Conservation (phyloP, 495 filamentous ascomycete species). For the Podospora australis region DNA sequence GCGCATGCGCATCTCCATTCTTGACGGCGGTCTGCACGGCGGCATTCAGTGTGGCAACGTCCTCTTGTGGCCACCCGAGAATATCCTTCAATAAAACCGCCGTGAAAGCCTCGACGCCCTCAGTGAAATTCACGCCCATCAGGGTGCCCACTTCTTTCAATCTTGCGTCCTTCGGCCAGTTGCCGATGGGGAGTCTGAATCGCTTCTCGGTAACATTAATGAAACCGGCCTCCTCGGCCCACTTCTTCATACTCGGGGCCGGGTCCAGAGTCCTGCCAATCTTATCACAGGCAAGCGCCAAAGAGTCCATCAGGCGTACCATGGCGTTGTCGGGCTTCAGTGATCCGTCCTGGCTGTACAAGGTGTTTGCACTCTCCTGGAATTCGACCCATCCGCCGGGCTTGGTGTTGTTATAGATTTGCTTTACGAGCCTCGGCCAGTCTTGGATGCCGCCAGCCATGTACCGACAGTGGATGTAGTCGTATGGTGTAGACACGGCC, state of each 20-base stretch:
- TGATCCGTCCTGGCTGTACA: slow-evolving; percentile 33
- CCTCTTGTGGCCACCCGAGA: slow-evolving; percentile 28
- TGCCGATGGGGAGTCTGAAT: slow-evolving; percentile 33
- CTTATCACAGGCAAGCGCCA: slow-evolving; percentile 24
- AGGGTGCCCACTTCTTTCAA: slow-evolving; percentile 44
- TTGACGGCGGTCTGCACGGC: slow-evolving; percentile 20
- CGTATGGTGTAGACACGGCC: slow-evolving; percentile 43
- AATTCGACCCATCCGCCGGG: slow-evolving; percentile 48
- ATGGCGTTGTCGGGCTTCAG: slow-evolving; percentile 29
- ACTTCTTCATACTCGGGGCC: slow-evolving; percentile 17
- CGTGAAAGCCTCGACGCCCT: slow-evolving; percentile 27
- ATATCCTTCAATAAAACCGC: slow-evolving; percentile 25
- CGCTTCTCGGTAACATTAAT: slow-evolving; percentile 27
- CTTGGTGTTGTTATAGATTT: slow-evolving; percentile 39
- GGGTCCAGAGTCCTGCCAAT: slow-evolving; percentile 22
- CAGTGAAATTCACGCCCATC: slow-evolving; percentile 27
- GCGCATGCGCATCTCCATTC: slow-evolving; percentile 16
- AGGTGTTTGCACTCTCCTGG: slow-evolving; percentile 36
- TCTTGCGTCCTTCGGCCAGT: slow-evolving; percentile 39
- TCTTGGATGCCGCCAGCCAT: slow-evolving; percentile 46
- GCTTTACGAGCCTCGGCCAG: slow-evolving; percentile 38
- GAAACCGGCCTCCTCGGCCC: slow-evolving; percentile 32
- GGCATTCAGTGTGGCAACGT: slow-evolving; percentile 22
- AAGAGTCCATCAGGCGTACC: slow-evolving; percentile 30
- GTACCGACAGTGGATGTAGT: slow-evolving; percentile 49